phyloP scores from a whole-genome alignment of 306 rosid species.

The Medicago lupulina region DNA sequence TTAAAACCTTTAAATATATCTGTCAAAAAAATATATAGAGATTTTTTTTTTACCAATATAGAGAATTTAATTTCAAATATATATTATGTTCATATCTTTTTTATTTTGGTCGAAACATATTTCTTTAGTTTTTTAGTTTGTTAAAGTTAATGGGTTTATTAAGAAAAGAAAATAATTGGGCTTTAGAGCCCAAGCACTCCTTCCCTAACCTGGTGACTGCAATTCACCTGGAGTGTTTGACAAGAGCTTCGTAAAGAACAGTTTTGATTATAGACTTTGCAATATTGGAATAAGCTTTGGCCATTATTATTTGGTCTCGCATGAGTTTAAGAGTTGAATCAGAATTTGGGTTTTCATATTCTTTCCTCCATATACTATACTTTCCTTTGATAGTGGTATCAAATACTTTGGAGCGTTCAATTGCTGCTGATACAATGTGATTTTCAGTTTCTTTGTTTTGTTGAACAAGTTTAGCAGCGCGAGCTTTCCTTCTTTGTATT shows the following conservation, averaged over 20 bases:
- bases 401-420: slow-evolving; percentile 68
- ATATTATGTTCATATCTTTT: too few relatives aligned
- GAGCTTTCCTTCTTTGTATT: slow-evolving; percentile 75
- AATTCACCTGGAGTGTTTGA: slow-evolving; percentile 65
- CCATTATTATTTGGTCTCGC: slow-evolving; percentile 96
- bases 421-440: slow-evolving; percentile 70
- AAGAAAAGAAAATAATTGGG: too few relatives aligned
- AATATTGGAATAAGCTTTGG: slow-evolving; percentile 80
- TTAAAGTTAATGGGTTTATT: too few relatives aligned
- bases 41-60: too few relatives aligned
- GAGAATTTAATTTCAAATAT: too few relatives aligned
- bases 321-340: slow-evolving; percentile 93
- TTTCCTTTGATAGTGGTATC: slow-evolving; percentile 72
- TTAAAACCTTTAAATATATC: too few relatives aligned
- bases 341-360: slow-evolving; percentile 84
- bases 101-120: too few relatives aligned
- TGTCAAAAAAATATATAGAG: too few relatives aligned
- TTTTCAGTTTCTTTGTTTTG: slow-evolving; percentile 73
- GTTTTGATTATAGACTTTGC: slow-evolving; percentile 82
- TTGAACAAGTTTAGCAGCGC: slow-evolving; percentile 63
- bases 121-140: too few relatives aligned
- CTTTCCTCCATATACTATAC: slow-evolving; percentile 95
- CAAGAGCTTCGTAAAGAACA: slow-evolving; percentile 63
- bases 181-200: too few relatives aligned
- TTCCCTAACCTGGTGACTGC: too few relatives aligned